Evolutionary conservation across 1,284 basidiomycete species (phyloP).

Genomic region (Sporisorium iseilematis-ciliati): DNA sequence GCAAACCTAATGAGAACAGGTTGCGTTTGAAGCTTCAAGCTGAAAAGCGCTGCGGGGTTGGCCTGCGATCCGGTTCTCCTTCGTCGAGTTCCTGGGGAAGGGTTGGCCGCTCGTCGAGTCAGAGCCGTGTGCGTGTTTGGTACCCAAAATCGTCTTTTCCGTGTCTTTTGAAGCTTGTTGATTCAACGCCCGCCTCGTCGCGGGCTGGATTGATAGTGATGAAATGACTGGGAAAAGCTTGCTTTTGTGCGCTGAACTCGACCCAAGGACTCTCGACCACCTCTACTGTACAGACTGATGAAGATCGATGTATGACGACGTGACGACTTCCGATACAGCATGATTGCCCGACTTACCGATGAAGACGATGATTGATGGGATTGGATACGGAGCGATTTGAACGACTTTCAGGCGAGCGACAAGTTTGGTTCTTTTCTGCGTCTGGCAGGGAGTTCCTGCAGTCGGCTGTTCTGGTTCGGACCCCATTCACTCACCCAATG

Average conservation of each 20-base stretch:
- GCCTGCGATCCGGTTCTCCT: constrained; percentile 55
- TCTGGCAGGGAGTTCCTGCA: constrained; percentile 20
- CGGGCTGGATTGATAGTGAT: constrained; percentile 36
- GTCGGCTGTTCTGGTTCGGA: constrained; percentile 52
- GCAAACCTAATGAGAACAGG: constrained; percentile 47
- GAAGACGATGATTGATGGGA: constrained; percentile 8
- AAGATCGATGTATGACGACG: constrained; percentile 29
- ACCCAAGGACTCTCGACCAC: constrained; percentile 19
- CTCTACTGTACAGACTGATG: constrained; percentile 24
- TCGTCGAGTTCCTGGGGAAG: constrained; percentile 51
- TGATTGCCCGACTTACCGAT: constrained; percentile 4
- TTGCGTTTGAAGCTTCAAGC: constrained; percentile 9
- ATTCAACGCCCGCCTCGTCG: constrained; percentile 18
- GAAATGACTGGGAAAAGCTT: constrained; percentile 40
- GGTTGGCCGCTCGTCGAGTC: constrained; percentile 56
- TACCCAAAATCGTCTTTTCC: constrained; percentile 38
- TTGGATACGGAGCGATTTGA: neutral
- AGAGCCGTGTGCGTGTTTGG: constrained; percentile 55
- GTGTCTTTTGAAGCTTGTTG: constrained; percentile 39
- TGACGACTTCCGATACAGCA: constrained; percentile 10
- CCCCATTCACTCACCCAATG: constrained; percentile 30
- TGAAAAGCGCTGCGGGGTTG: constrained; percentile 36
- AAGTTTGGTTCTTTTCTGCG: constrained; percentile 4
- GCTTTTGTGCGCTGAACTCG: constrained; percentile 49
- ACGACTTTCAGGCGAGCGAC: constrained; percentile 17